Base-by-base conservation (phyloP, 1,284 basidiomycete species). In the Fomes fomentarius region DNA sequence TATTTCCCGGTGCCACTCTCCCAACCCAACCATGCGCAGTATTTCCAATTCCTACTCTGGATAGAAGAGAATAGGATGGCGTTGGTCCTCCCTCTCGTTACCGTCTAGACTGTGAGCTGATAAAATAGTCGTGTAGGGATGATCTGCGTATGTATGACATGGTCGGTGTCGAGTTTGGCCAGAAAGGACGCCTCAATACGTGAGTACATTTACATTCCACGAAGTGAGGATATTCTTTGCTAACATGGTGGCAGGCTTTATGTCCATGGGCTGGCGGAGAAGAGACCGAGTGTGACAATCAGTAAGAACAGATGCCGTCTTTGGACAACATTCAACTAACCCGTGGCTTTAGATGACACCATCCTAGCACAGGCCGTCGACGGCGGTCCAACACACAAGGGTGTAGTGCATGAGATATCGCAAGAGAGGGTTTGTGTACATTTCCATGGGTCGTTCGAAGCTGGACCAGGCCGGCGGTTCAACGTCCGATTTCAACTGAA, bases 201-300 rank as follows among this genome's bases (percentile, higher is more conserved):
- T 84, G 55, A 54, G 81, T 68, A 44, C 10, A 12, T 25, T 31
- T 40, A 22, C 26, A 5, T 22, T 42, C 21, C 6, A n/a, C n/a
- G n/a, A n/a, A n/a, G n/a, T 9, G 4, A 17, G 21, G 2, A n/a
- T n/a, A 15, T 30, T 8, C 9, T 7, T n/a, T 2, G 2, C 12
- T 33, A 1, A 37, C 6, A 15, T 4, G 5, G 39, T 47, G 22
- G 51, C 35, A 87, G 84, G 55, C 71, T 87, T 8, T 56, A 65
- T 2, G 83, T 88, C 2, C 83, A 81, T 4, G 85, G 84, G 0
- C 69, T 89, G 1, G 83, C 85, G 0, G 85, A 87, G 66, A 87
- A 85, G 53, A 74, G 83, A 1, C 84, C 83, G 0, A 84, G 83
- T 57, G 83, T 86, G 2, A 70, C 85, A 1, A 72, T 82, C n/a